These are phyloP conservation scores for Withania somnifera DNA, from an alignment of 305 asterid species.

Conservation along the genomic window DNA sequence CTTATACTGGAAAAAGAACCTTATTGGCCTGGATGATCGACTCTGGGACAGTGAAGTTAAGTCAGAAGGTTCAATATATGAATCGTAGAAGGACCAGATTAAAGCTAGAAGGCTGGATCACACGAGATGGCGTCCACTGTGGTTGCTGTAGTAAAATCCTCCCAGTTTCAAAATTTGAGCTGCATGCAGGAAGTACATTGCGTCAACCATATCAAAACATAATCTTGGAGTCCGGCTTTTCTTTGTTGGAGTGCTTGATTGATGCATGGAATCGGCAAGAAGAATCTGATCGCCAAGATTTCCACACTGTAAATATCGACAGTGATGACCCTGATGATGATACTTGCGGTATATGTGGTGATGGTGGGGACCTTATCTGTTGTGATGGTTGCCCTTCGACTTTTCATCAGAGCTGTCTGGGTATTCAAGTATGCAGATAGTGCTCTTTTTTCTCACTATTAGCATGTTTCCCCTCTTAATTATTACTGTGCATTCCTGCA, in stretches of 20 bases:
- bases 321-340: conserved; percentile 96
- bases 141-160: conserved; percentile 97
- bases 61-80: conserved; percentile 94
- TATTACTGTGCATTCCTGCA: not conserved
- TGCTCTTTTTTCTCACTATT: not conserved
- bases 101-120: conserved; percentile 93
- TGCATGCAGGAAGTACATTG: conserved; percentile 93
- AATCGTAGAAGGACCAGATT: conserved; percentile 63
- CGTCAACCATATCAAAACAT: conserved; percentile 89
- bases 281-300: conserved; percentile 48
- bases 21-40: conserved; percentile 83
- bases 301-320: conserved; percentile 42
- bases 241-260: conserved; percentile 79
- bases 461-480: not conserved
- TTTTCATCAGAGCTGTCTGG: conserved; percentile 86
- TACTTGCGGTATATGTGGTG: conserved; percentile 90
- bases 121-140: conserved; percentile 91
- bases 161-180: conserved; percentile 85
- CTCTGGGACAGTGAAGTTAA: conserved; percentile 48
- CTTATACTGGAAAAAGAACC: conserved; percentile 78
- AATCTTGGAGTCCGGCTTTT: conserved; percentile 72
- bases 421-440: conserved; percentile 30
- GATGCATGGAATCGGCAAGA: conserved; percentile 94
- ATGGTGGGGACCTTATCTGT: conserved; percentile 98
- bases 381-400: conserved; percentile 99